phyloP scores from a whole-genome alignment of 805 yeast genomes.

The Zygosaccharomyces pseudorouxii region DNA sequence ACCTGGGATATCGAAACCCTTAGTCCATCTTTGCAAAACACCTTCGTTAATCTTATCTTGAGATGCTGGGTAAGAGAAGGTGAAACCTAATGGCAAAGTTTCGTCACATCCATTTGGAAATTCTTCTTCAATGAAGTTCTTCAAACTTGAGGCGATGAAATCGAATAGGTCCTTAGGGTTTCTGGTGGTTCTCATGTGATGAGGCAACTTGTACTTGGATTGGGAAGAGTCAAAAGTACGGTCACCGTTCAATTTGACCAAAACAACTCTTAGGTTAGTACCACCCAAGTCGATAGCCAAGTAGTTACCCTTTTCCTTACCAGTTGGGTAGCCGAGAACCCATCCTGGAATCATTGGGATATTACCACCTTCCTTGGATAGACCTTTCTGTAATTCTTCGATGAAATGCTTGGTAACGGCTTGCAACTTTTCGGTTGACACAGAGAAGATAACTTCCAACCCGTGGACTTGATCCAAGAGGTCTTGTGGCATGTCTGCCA shows the following conservation, averaged over 20 bases:
- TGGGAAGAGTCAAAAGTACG: constrained; percentile 81
- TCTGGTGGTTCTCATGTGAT: constrained; percentile 68
- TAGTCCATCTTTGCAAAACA: constrained; percentile 91
- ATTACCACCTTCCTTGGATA: constrained; percentile 69
- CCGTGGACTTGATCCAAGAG: constrained; percentile 53
- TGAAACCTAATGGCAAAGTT: constrained; percentile 81
- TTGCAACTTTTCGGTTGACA: constrained; percentile 54
- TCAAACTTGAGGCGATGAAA: constrained; percentile 79
- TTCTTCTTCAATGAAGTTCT: constrained; percentile 59
- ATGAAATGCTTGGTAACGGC: constrained; percentile 72
- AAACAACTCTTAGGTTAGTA: constrained; percentile 89
- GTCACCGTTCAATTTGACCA: constrained; percentile 78
- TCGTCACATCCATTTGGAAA: constrained; percentile 63
- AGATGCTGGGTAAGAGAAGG: constrained; percentile 86
- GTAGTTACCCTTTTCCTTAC: constrained; percentile 83
- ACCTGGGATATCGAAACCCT: constrained; percentile 89
- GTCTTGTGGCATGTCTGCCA: constrained; percentile 62
- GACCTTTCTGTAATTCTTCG: constrained; percentile 75
- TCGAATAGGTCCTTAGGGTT: constrained; percentile 69
- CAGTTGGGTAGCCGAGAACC: constrained; percentile 93
- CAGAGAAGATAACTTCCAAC: constrained; percentile 59
- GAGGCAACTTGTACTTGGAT: constrained; percentile 79
- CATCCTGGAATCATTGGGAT: constrained; percentile 97
- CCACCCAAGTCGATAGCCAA: constrained; percentile 97
- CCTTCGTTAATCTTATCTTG: constrained; percentile 84